Base-by-base conservation (phyloP, 1,284 basidiomycete genomes). In the Ceratobasidium sp. region DNA sequence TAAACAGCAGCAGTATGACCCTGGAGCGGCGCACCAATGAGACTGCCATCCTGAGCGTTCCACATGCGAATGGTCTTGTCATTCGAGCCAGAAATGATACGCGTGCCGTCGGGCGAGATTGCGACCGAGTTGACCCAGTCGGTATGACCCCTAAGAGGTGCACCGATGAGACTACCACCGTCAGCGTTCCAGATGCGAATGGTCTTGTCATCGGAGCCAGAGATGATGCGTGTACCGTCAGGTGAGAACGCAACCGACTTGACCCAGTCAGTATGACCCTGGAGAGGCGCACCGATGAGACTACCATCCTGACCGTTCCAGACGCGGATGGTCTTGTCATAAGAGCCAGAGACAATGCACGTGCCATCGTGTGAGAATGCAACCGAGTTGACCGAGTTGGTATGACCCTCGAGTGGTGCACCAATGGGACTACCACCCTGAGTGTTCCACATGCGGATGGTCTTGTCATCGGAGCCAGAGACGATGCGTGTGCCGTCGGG, bases 281-380 rank as follows among this genome's bases (percentile, higher is more conserved):
- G 43, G 8, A 69, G 4, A n/a, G 62, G 42, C 6, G 29, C 55
- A 12, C 7, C 31, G 13, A 58, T 12, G 22, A 31, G 67, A 22
- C 31, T 53, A 7, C 68, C 40, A 68, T 22, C 38, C n/a, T 22
- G 22, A 15, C 20, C 45, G 35, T 68, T 45, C 68, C 68, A 69
- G 1, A 69, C 8, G 17, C 68, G 68, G 22, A 69, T 22, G 15
- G 45, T 60, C 29, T 22, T 68, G 35, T 68, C 58, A 8, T 2
- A 1, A 4, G 57, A 60, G 5, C 53, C 65, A 1, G 68, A 60
- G 42, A 38, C 68, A 40, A 69, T n/a, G n/a, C 25, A 25, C n/a
- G n/a, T 34, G 60, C 47, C 38, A 69, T 69, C 68, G 4, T 62
- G 68, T 13, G 68, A 69, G 29, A 68, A 69, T 8, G 57, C 42